Evolutionary conservation across 2,329 filamentous ascomycete genomes (phyloP).

Genomic region (Trichophyton verrucosum): DNA sequence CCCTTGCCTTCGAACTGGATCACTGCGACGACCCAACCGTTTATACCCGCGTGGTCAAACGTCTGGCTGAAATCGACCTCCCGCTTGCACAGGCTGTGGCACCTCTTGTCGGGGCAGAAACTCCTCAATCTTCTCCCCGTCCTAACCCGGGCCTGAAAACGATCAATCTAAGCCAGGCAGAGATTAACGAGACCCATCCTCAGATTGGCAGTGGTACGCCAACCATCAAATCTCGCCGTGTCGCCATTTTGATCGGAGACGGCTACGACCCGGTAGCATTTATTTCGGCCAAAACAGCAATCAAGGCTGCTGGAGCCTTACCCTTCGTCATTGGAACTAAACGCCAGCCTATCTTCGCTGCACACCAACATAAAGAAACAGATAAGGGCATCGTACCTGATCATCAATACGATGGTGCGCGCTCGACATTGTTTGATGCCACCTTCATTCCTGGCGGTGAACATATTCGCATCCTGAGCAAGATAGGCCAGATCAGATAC

Average conservation of each 20-base stretch:
- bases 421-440: slow-evolving; percentile 65
- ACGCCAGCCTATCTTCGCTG: slow-evolving; percentile 53
- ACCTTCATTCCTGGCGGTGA: slow-evolving; percentile 55
- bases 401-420: slow-evolving; percentile 66
- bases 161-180: slow-evolving; percentile 60
- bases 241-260: slow-evolving; percentile 41
- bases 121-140: slow-evolving; percentile 42
- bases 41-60: slow-evolving; percentile 56
- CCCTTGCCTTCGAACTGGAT: slow-evolving; percentile 60
- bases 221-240: slow-evolving; percentile 53
- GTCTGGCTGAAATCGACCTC: slow-evolving; percentile 61
- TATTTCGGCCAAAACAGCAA: slow-evolving; percentile 49
- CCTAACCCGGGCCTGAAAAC: slow-evolving; percentile 56
- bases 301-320: slow-evolving; percentile 50
- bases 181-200: slow-evolving; percentile 54
- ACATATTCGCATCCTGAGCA: slow-evolving; percentile 48
- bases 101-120: slow-evolving; percentile 49
- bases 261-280: slow-evolving; percentile 46
- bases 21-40: slow-evolving; percentile 71
- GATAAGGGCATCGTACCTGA: slow-evolving; percentile 44
- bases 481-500: slow-evolving; percentile 60
- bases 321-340: slow-evolving; percentile 59
- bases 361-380: slow-evolving; percentile 36
- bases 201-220: slow-evolving; percentile 39
- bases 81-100: slow-evolving; percentile 57